Base-by-base conservation (phyloP, 139 green algal species). In the Chlorella ohadii region DNA sequence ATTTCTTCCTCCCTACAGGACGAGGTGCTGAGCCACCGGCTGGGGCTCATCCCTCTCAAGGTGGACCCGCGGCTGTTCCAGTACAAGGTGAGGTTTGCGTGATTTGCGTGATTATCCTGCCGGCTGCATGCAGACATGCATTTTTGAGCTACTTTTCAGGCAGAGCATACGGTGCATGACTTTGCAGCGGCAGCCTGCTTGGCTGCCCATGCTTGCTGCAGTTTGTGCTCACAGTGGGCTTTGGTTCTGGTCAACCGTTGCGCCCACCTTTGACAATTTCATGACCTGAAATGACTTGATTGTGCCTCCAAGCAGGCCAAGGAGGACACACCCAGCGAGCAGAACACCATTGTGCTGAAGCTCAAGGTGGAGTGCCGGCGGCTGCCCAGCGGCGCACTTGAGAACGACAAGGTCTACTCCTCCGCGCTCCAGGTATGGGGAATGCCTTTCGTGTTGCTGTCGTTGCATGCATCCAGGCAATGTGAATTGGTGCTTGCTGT, bases 21-120 rank as follows among this genome's bases (percentile, higher is more conserved):
- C 85, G 95, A 98, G 87, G 92, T 99, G 75, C 79, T 99, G 27
- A 88, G 94, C 4, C 97, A 99, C 80, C 87, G 97, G 0, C 90
- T 99, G 59, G 97, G 97, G 34, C 85, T 99, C 41, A 89, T 99
- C 31, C 97, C 97, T 0, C 86, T 99, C 1, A 64, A 77, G 11
- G 88, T 96, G 0, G 94, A 99, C 89, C 94, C 97, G 4, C 79
- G 85, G 20, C 80, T 93, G 11, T 95, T 99, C 36, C 88, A 96
- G 41, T 92, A 82, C 83, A 94, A 92, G 71, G 78, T 84, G 80
- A 75, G 92, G 41, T 1, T 12, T 51, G 66, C 66, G 4, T 7
- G n/a, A 51, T n/a, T n/a, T n/a, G n/a, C n/a, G n/a, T n/a, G n/a
- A n/a, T n/a, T n/a, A n/a, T n/a, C n/a, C n/a, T n/a, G n/a, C n/a